phyloP scores from a whole-genome alignment of 768 basidiomycete species.

The Termitomyces heimii region DNA sequence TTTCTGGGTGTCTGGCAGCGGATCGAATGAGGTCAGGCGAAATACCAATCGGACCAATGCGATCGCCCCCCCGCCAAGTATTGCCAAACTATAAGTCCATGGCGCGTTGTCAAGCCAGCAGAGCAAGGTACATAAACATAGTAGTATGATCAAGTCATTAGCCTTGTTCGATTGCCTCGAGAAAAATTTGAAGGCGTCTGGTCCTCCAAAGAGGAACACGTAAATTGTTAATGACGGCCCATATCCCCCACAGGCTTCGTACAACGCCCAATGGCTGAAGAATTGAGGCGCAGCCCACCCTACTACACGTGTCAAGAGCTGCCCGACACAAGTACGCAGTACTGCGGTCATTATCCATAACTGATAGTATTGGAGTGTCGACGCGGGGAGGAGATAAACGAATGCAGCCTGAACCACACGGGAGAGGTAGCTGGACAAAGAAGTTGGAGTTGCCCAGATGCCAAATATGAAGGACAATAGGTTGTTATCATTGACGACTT shows the following conservation, averaged over 20 bases:
- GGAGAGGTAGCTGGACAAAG: background rate
- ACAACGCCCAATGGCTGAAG: constrained; percentile 34
- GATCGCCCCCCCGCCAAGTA: constrained; percentile 17
- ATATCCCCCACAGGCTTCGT: constrained; percentile 26
- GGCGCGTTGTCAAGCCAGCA: constrained; percentile 27
- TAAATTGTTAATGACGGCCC: constrained; percentile 25
- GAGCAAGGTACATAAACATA: constrained; percentile 11
- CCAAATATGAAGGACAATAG: constrained; percentile 25
- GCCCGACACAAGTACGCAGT: constrained; percentile 17
- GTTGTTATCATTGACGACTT: constrained; percentile 16
- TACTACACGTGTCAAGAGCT: constrained; percentile 19
- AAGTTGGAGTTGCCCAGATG: constrained; percentile 27
- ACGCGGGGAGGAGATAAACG: constrained; percentile 13
- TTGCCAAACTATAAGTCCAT: constrained; percentile 31
- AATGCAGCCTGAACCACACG: constrained; percentile 19
- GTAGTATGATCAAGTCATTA: constrained; percentile 9
- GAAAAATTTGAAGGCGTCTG: constrained; percentile 4
- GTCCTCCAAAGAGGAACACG: constrained; percentile 10
- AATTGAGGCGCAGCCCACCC: constrained; percentile 32
- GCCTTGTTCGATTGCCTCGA: constrained; percentile 1
- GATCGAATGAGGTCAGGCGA: constrained; percentile 1
- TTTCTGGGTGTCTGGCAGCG: constrained; percentile 7
- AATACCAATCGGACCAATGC: constrained; percentile 9
- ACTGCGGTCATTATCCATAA: constrained; percentile 22
- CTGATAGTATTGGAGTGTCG: constrained; percentile 16